Percentiles rank a stretch among this genome's conserved stretches.
Conservation (phyloP, 1,284 basidiomycete species). For the Bondarzewia mesenterica region DNA sequence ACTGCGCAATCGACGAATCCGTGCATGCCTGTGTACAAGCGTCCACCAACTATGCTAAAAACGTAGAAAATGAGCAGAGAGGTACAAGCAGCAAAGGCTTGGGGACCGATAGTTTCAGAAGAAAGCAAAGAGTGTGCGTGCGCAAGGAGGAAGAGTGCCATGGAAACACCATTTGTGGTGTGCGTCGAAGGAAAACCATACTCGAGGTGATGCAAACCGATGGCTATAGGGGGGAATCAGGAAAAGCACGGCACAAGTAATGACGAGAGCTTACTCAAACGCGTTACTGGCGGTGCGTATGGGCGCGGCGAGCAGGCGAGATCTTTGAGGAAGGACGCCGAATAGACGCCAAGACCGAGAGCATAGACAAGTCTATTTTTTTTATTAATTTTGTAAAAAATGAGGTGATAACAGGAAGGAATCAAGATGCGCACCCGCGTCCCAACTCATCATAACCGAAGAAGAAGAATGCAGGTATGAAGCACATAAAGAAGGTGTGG, state of each 20-base stretch:
- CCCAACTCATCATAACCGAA: constrained; percentile 72
- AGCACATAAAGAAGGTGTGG: constrained; percentile 92
- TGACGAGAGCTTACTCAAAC: constrained; percentile 57
- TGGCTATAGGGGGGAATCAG: constrained; percentile 37
- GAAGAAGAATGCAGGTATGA: constrained; percentile 83
- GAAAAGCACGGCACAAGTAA: background rate
- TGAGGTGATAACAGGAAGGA: background rate
- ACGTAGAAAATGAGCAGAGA: constrained; percentile 9
- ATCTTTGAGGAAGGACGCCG: constrained; percentile 83
- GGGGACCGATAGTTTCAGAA: constrained; percentile 15
- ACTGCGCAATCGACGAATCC: constrained; percentile 71
- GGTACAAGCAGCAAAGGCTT: constrained; percentile 10
- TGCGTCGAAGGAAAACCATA: constrained; percentile 97
- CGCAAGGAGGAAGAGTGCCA: constrained; percentile 71
- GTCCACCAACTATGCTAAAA: constrained; percentile 15
- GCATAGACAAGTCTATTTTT: constrained; percentile 62
- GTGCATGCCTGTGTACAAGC: constrained; percentile 91
- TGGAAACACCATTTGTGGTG: constrained; percentile 85
- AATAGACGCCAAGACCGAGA: constrained; percentile 78
- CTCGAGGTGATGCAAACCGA: constrained; percentile 80
- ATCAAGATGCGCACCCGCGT: constrained; percentile 50
- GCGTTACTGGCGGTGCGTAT: constrained; percentile 82
- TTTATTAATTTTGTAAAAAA: too few species aligned
- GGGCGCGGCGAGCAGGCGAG: constrained; percentile 88
- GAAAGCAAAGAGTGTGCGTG: constrained; percentile 45